Conservation (phyloP, 2,329 filamentous ascomycete species). For the Microascus cirrosus region DNA sequence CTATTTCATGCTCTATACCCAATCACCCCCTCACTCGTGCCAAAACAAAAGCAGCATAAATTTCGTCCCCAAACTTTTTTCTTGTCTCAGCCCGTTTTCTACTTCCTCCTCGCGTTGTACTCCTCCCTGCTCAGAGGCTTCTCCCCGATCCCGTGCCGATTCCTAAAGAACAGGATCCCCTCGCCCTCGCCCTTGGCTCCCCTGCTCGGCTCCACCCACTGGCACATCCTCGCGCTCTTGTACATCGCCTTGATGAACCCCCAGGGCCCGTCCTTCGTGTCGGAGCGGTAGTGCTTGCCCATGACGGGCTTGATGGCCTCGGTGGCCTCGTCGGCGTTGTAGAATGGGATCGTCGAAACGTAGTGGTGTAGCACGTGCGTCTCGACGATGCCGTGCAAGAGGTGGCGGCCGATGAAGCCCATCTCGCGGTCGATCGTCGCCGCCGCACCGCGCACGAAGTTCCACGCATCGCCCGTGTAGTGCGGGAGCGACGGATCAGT, state of each 20-base stretch:
- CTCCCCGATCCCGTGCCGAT: conserved; percentile 76
- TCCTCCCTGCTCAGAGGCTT: conserved; percentile 13
- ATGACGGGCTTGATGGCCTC: conserved; percentile 78
- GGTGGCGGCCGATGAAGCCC: conserved; percentile 81
- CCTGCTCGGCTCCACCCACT: conserved; percentile 91
- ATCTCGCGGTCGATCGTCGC: conserved; percentile 97
- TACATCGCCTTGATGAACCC: conserved; percentile 83
- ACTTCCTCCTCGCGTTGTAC: neutral
- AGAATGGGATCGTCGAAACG: conserved; percentile 74
- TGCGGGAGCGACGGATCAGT: conserved; percentile 90
- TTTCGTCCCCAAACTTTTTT: neutral
- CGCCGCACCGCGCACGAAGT: conserved; percentile 83
- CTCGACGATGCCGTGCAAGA: conserved; percentile 94
- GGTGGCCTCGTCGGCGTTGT: conserved; percentile 48
- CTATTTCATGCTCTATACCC: too few species aligned
- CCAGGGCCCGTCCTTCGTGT: conserved; percentile 61
- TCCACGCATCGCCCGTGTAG: conserved; percentile 81
- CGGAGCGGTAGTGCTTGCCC: conserved; percentile 87
- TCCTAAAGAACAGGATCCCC: conserved; percentile 88
- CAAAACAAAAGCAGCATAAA: neutral
- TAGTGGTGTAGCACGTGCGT: conserved; percentile 98
- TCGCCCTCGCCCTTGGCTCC: conserved; percentile 70
- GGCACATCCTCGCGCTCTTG: conserved; percentile 74
- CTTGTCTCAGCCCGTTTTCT: neutral
- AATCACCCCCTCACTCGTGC: too few species aligned